These are phyloP conservation scores for Trichocomaceae sp. DNA, from an alignment of 2,329 filamentous ascomycete species.

Conservation along the genomic window DNA sequence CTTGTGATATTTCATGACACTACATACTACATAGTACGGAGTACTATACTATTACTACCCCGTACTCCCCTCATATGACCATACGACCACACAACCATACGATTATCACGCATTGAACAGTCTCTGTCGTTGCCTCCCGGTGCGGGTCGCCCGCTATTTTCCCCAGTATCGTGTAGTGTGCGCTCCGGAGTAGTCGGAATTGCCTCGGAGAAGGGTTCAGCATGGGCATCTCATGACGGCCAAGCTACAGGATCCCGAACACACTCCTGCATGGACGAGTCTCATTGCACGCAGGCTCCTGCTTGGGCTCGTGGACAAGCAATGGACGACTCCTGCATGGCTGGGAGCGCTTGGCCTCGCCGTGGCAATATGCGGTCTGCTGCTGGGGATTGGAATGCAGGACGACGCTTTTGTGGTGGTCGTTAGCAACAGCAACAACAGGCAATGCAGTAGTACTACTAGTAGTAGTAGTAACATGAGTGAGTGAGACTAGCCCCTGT, in stretches of 20 bases:
- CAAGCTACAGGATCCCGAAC: slow-evolving; percentile 1
- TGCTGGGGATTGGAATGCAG: slow-evolving; percentile 6
- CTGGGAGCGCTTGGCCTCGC: slow-evolving; percentile 6
- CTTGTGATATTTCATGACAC: background rate
- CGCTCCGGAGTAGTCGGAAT: background rate
- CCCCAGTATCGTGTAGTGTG: too few species aligned
- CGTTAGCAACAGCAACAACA: background rate
- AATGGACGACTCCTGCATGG: slow-evolving; percentile 12
- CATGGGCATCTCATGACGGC: slow-evolving; percentile 12
- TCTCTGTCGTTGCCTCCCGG: too few species aligned
- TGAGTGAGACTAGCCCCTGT: too few species aligned
- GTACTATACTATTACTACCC: too few species aligned
- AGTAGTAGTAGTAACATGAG: too few species aligned
- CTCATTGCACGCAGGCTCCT: slow-evolving; percentile 4
- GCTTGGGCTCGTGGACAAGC: slow-evolving; percentile 12
- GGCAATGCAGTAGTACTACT: too few species aligned
- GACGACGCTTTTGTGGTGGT: background rate
- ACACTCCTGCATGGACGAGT: slow-evolving; percentile 1
- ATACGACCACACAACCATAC: too few species aligned
- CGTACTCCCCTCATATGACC: too few species aligned
- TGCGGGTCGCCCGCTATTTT: background rate
- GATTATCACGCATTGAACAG: too few species aligned
- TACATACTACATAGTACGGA: too few species aligned
- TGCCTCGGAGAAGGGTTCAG: background rate
- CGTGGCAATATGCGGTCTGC: background rate